Conservation (phyloP, 768 basidiomycete species). For the Leccinellum albellum region DNA sequence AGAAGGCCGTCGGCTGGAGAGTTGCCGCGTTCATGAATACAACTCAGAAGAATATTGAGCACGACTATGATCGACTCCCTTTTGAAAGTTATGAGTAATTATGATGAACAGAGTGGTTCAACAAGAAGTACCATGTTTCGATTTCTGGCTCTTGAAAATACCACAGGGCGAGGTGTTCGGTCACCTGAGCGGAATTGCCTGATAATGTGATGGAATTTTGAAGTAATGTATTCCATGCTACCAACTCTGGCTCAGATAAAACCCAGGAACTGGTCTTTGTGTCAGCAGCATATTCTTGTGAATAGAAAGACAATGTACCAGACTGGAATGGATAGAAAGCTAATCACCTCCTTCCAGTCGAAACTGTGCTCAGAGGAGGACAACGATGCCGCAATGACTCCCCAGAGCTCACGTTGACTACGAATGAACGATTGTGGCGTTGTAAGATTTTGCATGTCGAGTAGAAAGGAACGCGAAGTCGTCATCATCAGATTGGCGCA, state of each 20-base stretch:
- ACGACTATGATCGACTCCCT: constrained; percentile 21
- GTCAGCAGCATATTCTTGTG: constrained; percentile 3
- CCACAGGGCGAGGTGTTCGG: constrained; percentile 12
- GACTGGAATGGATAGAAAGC: constrained; percentile 46
- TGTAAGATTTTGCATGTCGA: constrained; percentile 29
- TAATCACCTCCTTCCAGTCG: constrained; percentile 40
- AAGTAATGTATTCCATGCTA: constrained; percentile 42
- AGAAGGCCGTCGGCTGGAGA: constrained; percentile 25
- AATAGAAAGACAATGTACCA: constrained; percentile 32
- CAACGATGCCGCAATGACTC: constrained; percentile 36
- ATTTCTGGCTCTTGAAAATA: constrained; percentile 12
- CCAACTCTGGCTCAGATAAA: constrained; percentile 39
- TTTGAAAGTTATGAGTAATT: constrained; percentile 9
- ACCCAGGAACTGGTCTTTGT: constrained; percentile 41
- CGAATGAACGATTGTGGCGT: constrained; percentile 21
- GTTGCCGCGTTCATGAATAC: constrained; percentile 1
- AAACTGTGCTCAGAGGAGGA: constrained; percentile 21
- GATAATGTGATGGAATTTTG: constrained; percentile 26
- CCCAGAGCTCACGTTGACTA: constrained; percentile 45
- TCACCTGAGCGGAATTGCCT: constrained; percentile 6
- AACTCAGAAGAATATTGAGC: constrained; percentile 17
- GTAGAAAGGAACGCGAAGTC: constrained; percentile 39
- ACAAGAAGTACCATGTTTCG: constrained; percentile 20
- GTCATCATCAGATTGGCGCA: constrained; percentile 46
- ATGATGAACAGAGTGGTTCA: neutral